phyloP scores from a whole-genome alignment of 2,329 filamentous ascomycete genomes.

The Chrysoporthe austroafricana region DNA sequence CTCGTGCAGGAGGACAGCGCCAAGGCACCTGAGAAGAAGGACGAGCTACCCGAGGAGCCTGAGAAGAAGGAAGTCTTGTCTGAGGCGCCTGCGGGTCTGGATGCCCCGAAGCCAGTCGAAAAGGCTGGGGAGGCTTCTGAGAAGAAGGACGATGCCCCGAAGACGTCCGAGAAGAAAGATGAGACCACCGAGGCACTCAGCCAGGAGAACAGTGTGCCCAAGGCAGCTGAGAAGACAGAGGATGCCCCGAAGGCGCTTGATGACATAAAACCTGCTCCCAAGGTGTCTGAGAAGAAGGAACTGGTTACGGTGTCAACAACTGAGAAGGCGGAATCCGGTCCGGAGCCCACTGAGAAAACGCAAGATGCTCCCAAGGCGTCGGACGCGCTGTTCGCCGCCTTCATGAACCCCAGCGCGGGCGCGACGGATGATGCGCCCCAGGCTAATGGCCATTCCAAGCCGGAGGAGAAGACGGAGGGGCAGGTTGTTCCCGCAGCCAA shows the following conservation, averaged over 20 bases:
- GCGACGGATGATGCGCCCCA: conserved; percentile 9
- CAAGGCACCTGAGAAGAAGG: not conserved
- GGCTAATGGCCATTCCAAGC: conserved; percentile 19
- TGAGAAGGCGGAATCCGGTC: not conserved
- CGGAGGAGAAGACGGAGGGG: conserved; percentile 1
- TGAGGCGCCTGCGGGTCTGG: not conserved
- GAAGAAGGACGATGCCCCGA: not conserved
- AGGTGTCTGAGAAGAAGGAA: not conserved
- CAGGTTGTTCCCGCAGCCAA: not conserved
- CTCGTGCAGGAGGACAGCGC: not conserved
- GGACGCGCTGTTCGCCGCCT: conserved; percentile 2
- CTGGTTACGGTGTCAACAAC: not conserved
- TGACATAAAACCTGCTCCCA: not conserved
- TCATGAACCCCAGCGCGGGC: conserved; percentile 16
- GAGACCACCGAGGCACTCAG: too few relatives aligned
- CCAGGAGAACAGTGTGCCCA: not conserved
- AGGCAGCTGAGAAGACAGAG: not conserved
- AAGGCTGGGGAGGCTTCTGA: too few relatives aligned
- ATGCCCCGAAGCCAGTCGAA: not conserved
- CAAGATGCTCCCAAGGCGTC: conserved; percentile 9
- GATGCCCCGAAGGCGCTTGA: not conserved
- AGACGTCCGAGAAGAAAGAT: not conserved
- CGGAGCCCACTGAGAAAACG: not conserved
- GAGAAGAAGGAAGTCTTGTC: too few relatives aligned
- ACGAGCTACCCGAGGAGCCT: not conserved